Percentiles rank a stretch among this genome's conserved stretches.
phyloP scores from a whole-genome alignment of 2,329 filamentous ascomycete genomes.

The Sclerotinia trifoliorum region DNA sequence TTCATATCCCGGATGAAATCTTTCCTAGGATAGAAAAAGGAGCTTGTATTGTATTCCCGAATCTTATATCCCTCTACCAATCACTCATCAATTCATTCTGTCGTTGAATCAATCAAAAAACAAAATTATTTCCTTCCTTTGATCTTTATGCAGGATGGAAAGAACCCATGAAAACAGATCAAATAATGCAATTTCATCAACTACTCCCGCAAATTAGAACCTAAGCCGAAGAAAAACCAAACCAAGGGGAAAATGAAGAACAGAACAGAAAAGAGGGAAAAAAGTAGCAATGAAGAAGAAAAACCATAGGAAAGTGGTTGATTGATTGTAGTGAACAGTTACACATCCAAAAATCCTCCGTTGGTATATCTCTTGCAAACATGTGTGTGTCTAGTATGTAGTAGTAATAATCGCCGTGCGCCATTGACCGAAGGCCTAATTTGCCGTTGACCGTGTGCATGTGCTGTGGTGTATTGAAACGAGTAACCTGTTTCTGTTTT shows the following conservation, averaged over 20 bases:
- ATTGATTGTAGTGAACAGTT: conserved; percentile 3
- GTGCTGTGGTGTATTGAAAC: not conserved
- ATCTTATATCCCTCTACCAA: not conserved
- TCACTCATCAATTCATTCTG: not conserved
- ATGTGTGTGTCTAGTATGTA: not conserved
- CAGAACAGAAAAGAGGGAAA: not conserved
- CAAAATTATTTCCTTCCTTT: not conserved
- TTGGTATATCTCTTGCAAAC: conserved; percentile 14
- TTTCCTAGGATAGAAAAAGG: not conserved
- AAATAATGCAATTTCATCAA: not conserved
- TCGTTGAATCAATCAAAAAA: not conserved
- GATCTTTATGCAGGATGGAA: not conserved
- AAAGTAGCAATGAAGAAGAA: not conserved
- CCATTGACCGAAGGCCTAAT: not conserved
- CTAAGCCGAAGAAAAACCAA: not conserved
- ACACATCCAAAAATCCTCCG: conserved; percentile 1
- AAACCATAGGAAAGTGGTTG: not conserved
- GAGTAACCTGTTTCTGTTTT: not conserved
- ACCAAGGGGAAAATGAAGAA: not conserved
- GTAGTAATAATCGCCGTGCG: not conserved
- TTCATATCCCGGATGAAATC: not conserved
- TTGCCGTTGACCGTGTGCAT: not conserved
- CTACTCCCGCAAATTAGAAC: not conserved
- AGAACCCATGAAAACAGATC: not conserved
- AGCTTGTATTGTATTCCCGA: not conserved